Percentiles rank a stretch among this genome's conserved stretches.
phyloP scores from a whole-genome alignment of 331 rosid genomes.

The Malus hybrid region DNA sequence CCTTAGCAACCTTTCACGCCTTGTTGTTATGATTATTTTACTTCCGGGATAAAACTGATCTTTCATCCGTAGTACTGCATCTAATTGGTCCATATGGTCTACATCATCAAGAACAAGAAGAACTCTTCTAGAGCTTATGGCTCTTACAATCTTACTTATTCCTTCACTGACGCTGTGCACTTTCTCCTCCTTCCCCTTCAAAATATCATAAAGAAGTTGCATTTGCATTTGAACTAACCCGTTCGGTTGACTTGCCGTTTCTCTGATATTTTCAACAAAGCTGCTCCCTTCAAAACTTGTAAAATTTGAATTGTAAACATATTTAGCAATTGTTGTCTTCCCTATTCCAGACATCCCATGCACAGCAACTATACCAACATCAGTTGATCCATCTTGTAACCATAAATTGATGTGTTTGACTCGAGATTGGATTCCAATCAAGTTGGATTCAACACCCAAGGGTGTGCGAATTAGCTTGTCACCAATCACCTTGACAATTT shows the following conservation, averaged over 20 bases:
- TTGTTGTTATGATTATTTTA: background rate
- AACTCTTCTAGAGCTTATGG: no score
- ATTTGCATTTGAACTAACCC: constrained; percentile 4
- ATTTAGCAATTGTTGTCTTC: background rate
- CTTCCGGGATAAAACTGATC: no score
- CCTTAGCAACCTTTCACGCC: background rate
- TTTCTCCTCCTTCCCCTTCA: background rate
- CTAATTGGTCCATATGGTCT: no score
- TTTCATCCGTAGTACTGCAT: no score
- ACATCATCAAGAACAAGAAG: no score
- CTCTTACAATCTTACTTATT: no score
- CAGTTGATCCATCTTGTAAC: background rate
- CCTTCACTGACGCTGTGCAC: no score
- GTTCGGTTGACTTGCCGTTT: background rate
- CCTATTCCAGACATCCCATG: constrained; percentile 16
- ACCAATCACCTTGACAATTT: background rate
- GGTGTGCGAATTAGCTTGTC: background rate
- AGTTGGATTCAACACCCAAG: background rate
- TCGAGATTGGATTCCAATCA: background rate
- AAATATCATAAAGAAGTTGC: background rate
- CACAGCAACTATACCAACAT: background rate
- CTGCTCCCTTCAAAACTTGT: background rate
- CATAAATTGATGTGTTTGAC: background rate
- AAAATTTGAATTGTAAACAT: background rate
- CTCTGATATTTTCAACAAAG: background rate